These are phyloP conservation scores for Hanseniaspora sp. DNA, from an alignment of 1,139 yeast species.

Conservation along the genomic window DNA sequence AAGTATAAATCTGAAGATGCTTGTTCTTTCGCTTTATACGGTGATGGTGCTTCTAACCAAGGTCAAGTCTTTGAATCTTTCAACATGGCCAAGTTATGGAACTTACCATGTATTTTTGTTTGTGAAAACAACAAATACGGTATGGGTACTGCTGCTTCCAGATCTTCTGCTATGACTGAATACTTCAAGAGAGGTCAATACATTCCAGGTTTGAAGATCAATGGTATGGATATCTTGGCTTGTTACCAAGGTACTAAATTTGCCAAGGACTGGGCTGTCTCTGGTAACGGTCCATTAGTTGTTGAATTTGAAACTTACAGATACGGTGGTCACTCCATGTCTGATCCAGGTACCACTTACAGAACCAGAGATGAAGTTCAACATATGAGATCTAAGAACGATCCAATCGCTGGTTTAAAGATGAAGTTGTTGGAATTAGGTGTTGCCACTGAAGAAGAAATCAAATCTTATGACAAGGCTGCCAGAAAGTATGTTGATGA, in stretches of 20 bases:
- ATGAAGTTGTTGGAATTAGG: constrained; percentile 68
- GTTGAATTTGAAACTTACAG: constrained; percentile 96
- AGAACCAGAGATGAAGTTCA: constrained; percentile 99
- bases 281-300: constrained; percentile 93
- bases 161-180: constrained; percentile 93
- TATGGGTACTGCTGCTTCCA: constrained; percentile 96
- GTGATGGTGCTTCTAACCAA: constrained; percentile 99
- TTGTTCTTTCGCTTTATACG: constrained; percentile 81
- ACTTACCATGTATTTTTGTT: constrained; percentile 84
- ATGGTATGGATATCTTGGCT: constrained; percentile 97
- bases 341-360: constrained; percentile 99
- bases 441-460: constrained; percentile 86
- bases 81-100: constrained; percentile 99
- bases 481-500: constrained; percentile 92
- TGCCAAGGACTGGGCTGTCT: constrained; percentile 90
- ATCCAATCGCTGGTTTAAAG: constrained; percentile 94
- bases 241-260: constrained; percentile 91
- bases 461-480: constrained; percentile 86
- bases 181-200: constrained; percentile 98
- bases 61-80: constrained; percentile 96
- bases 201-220: constrained; percentile 95
- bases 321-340: constrained; percentile 99
- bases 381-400: constrained; percentile 97
- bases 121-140: constrained; percentile 99
- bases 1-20: constrained; percentile 75